Evolutionary conservation across 1,139 yeast species (phyloP), one percentile per base, ranked within the genome.

Genomic region (Cylindricascospora bacillispora): DNA sequence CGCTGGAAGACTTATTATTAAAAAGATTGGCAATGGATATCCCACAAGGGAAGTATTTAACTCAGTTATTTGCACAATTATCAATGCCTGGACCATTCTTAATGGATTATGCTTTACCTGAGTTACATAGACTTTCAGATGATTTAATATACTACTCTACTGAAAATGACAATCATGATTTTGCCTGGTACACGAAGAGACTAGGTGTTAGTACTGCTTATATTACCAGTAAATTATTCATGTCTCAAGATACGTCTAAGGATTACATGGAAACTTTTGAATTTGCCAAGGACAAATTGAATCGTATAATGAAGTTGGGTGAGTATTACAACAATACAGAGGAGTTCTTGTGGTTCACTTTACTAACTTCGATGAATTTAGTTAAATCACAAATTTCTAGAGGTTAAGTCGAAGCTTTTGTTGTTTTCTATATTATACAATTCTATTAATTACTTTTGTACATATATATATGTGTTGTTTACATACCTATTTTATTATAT

Each of bases 161-260:
- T 3, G 95, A 86, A 49, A 39, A 43, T 23, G 57, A 63, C 32
- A 72, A 92, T n/a, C 70, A 77, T 36, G 95, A 83, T 53, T 76
- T 81, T 53, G 77, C 82, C 3, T 89, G 98, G 98, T 89, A 89
- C 53, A 62, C 93, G n/a, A 81, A 85, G 50, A 63, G 97, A 41
- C 60, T 76, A 16, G 67, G 81, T 4, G 53, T 86, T 17, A 67
- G 83, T 13, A 63, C 79, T 1, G 67, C 80, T 4, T 83, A 80
- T 49, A 79, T 80, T 1, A 65, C 77, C 21, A 49, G 76, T 23
- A 95, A 89, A 52, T 59, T 83, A 38, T 82, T 70, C 59, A 81
- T 79, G 93, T 60, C 82, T 27, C 78, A 69, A 43, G 95, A 86
- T 52, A 60, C 62, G n/a, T 73, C 86, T 16, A 48, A 52, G 3